These are phyloP conservation scores for Cucumis melo DNA, from an alignment of 306 rosid species.

Conservation along the genomic window DNA sequence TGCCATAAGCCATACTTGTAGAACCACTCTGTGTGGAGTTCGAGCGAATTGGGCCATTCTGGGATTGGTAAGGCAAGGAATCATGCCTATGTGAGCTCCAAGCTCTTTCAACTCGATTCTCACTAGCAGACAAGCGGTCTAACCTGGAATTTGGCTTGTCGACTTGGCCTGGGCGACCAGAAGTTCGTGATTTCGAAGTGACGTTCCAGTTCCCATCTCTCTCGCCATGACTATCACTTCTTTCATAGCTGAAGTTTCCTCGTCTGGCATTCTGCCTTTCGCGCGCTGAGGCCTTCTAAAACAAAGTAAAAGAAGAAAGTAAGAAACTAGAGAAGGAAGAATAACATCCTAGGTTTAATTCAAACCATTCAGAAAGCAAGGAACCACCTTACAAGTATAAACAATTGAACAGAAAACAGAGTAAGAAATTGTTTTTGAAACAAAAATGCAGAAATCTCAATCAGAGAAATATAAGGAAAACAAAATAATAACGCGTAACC, in stretches of 20 bases:
- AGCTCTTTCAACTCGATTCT: slow-evolving; percentile 62
- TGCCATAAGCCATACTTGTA: slow-evolving; percentile 54
- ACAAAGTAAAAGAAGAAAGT: slow-evolving; percentile 1
- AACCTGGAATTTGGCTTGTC: slow-evolving; percentile 52
- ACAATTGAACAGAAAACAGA: not conserved
- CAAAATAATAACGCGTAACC: not conserved
- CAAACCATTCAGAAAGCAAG: not conserved
- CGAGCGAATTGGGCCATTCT: slow-evolving; percentile 67
- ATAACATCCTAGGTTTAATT: not conserved
- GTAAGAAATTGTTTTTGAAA: not conserved
- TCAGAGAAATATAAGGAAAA: not conserved
- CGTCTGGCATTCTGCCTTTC: slow-evolving; percentile 70
- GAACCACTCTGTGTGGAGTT: slow-evolving; percentile 42
- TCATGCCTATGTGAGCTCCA: slow-evolving; percentile 80
- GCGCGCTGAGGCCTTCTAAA: slow-evolving; percentile 64
- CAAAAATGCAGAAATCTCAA: not conserved
- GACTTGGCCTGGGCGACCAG: slow-evolving; percentile 58
- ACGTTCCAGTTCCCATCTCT: slow-evolving; percentile 87
- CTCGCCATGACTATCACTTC: slow-evolving; percentile 67
- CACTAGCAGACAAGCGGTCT: slow-evolving; percentile 50
- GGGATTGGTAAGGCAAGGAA: slow-evolving; percentile 36
- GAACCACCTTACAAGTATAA: not conserved
- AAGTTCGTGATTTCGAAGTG: slow-evolving; percentile 50
- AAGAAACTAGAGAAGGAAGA: slow-evolving; percentile 5
- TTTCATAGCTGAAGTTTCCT: slow-evolving; percentile 61